Conservation (phyloP, 2,329 filamentous ascomycete genomes). For the Diplodia seriata region DNA sequence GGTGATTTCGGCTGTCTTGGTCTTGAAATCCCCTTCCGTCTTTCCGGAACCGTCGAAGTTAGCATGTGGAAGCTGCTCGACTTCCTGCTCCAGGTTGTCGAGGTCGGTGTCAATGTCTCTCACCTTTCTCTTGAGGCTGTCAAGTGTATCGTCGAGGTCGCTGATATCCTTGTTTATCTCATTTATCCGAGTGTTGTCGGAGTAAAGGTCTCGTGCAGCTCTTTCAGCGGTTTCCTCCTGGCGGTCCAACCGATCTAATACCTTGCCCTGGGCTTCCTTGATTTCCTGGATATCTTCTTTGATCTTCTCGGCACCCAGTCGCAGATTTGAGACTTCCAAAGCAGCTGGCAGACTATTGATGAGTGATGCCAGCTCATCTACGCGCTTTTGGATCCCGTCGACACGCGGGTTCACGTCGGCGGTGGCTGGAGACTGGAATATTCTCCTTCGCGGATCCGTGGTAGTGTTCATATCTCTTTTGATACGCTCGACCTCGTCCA, state of each 20-base stretch:
- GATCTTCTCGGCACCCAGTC: background rate
- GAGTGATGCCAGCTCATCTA: background rate
- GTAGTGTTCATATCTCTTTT: background rate
- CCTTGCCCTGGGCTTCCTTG: background rate
- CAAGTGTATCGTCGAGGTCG: background rate
- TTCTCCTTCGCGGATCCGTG: background rate
- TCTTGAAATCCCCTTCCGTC: constrained; percentile 1
- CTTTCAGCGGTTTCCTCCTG: background rate
- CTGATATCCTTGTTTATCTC: constrained; percentile 2
- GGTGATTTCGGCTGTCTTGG: background rate
- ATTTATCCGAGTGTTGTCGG: constrained; percentile 21
- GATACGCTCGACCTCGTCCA: background rate
- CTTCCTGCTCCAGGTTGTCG: background rate
- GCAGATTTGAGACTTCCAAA: background rate
- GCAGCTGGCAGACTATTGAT: background rate
- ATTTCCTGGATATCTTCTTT: background rate
- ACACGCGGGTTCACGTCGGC: background rate
- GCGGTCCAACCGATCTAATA: background rate
- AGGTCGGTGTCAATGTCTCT: constrained; percentile 9
- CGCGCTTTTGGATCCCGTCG: background rate
- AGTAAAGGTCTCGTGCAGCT: background rate
- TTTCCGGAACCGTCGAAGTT: background rate
- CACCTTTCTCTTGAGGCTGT: background rate
- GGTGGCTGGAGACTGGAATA: background rate
- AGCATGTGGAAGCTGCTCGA: background rate